Conservation (phyloP, 345 rosid species). For the Salix suchowensis region DNA sequence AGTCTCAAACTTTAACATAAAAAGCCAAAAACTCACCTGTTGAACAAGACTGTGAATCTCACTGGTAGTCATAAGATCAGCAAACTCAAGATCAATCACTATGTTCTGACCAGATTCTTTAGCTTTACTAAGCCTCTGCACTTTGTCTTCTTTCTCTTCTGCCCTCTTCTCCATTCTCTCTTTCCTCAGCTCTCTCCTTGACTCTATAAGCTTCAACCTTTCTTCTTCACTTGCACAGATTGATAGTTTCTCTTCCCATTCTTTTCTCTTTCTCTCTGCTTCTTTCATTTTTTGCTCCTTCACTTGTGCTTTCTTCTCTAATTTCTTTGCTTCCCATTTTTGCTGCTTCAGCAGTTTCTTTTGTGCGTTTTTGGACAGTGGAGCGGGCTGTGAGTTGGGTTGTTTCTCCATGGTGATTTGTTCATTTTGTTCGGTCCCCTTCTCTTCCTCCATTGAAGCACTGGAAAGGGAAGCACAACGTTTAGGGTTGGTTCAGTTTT, state of each 20-base stretch:
- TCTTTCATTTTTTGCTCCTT: slow-evolving; percentile 70
- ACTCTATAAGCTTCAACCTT: slow-evolving; percentile 55
- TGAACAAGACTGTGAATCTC: slow-evolving; percentile 91
- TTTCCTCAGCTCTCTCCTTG: slow-evolving; percentile 53
- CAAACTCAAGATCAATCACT: slow-evolving; percentile 76
- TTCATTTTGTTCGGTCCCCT: slow-evolving; percentile 8
- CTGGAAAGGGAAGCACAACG: not conserved
- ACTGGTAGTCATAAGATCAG: slow-evolving; percentile 62
- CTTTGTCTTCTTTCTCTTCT: slow-evolving; percentile 60
- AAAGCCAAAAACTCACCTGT: slow-evolving; percentile 40
- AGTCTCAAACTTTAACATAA: not conserved
- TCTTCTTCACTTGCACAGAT: not conserved
- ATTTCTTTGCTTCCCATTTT: slow-evolving; percentile 70
- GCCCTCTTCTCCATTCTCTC: slow-evolving; percentile 76
- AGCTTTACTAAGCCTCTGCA: slow-evolving; percentile 52
- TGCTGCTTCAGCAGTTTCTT: slow-evolving; percentile 79
- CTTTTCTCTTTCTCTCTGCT: slow-evolving; percentile 52
- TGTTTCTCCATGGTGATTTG: slow-evolving; percentile 13
- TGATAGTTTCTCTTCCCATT: slow-evolving; percentile 58
- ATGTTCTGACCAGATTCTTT: slow-evolving; percentile 62
- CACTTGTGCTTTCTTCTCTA: slow-evolving; percentile 75
- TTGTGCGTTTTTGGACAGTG: slow-evolving; percentile 69
- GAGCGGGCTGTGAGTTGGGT: slow-evolving; percentile 5
- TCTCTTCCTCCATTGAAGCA: not conserved
- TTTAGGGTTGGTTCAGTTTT: not conserved